Base-by-base conservation (phyloP, 768 basidiomycete species). In the Pisolithus orientalis region DNA sequence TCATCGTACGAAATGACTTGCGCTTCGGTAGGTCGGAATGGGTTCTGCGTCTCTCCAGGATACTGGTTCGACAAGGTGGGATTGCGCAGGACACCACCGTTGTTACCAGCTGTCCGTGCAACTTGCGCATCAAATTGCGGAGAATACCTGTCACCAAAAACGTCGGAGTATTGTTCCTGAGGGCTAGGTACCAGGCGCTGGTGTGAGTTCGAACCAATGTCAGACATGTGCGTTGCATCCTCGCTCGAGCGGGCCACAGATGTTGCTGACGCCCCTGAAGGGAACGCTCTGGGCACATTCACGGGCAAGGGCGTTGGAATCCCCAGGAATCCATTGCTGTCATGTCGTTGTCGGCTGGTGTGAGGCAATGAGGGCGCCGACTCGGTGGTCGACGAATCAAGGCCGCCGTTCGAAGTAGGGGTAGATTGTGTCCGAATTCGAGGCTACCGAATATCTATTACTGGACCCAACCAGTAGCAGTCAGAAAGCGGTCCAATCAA, bases 361-460 rank as follows among this genome's bases (percentile, higher is more conserved):
- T 72, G 73, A 10, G 59, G 64, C 8, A 37, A 54, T 2, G 65
- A 63, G 4, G 58, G 67, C 5, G 75, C 70, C 13, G 81, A 84
- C 37, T 90, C 86, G 40, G 80, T 58, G 3, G 86, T 87, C 57
- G 79, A 84, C 10, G 75, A 66, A 57, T 88, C 83, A 55, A 71
- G 74, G 16, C 74, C 72, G 13, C 71, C 72, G 49, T 74, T 70
- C n/a, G 74, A 76, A 44, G 72, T 68, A 28, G 80, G 80, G 72
- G 54, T 79, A 77, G 53, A 81, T 82, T n/a, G 79, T 75, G 57
- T 94, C 91, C 48, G 84, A 82, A 42, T 83, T 84, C 2, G 91
- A 94, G 16, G 83, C 80, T 63, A 87, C 65, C 10, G 92, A 94
- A 62, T 89, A 85, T 21, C 92, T 78, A 55, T 80, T 78, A 49